Conservation (phyloP, 345 rosid species). For the Gossypium australe region DNA sequence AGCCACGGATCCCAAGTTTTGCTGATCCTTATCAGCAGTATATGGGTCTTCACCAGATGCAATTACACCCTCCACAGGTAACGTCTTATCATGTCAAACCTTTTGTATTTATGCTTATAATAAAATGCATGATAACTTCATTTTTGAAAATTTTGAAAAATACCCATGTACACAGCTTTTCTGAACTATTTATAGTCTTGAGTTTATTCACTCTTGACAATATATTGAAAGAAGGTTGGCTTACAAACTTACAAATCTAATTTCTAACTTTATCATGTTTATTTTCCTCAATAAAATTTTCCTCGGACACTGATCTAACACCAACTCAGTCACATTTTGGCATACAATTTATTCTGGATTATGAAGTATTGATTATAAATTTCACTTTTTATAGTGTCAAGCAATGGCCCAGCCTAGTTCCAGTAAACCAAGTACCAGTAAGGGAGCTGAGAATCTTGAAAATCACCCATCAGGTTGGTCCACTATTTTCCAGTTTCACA, state of each 20-base stretch:
- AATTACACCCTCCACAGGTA: constrained; percentile 54
- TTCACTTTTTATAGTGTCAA: constrained; percentile 38
- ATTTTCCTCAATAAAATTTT: background rate
- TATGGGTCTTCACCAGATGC: constrained; percentile 50
- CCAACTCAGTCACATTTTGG: background rate
- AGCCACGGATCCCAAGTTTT: constrained; percentile 35
- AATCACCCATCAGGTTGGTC: constrained; percentile 44
- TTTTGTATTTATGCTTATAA: background rate
- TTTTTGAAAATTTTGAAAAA: background rate
- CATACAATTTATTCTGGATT: background rate
- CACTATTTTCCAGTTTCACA: background rate
- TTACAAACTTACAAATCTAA: background rate
- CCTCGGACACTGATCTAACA: background rate
- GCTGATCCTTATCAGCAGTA: constrained; percentile 68
- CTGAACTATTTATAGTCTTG: background rate
- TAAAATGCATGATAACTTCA: background rate
- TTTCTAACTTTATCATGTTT: background rate
- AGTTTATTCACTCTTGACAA: background rate
- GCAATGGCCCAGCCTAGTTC: constrained; percentile 38
- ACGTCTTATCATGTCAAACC: background rate
- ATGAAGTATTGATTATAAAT: background rate
- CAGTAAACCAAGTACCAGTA: constrained; percentile 44
- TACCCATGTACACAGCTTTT: background rate
- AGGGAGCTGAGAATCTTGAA: constrained; percentile 42
- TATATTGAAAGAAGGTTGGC: background rate